phyloP scores from a whole-genome alignment of 176 grass and related monocot species.

The Rhynchospora tenuis region DNA sequence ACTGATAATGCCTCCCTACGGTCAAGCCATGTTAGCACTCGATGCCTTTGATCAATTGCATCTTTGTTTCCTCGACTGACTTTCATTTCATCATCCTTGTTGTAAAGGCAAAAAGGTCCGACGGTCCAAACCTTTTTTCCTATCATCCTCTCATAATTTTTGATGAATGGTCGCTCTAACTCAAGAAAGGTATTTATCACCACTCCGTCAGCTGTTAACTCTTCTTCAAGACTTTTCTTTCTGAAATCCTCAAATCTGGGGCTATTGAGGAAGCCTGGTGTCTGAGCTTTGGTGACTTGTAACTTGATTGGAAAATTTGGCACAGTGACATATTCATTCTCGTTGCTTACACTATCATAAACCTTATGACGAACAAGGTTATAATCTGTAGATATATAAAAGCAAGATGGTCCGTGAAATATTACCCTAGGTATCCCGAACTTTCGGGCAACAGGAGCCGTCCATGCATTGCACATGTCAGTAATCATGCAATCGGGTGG shows the following conservation, averaged over 20 bases:
- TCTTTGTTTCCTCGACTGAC: neutral
- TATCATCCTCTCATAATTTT: neutral
- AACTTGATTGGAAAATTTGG: neutral
- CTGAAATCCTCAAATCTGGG: neutral
- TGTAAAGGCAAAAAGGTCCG: neutral
- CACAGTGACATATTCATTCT: neutral
- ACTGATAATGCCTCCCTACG: neutral
- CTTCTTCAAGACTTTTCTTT: neutral
- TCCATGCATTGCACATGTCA: neutral
- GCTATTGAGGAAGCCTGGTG: neutral
- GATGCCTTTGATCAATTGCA: neutral
- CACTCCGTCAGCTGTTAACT: neutral
- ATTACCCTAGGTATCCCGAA: neutral
- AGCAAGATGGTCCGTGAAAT: neutral
- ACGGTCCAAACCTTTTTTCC: neutral
- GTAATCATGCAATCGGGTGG: neutral
- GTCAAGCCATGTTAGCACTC: neutral
- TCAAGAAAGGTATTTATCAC: neutral
- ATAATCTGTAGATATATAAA: neutral
- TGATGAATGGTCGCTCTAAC: neutral
- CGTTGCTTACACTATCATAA: neutral
- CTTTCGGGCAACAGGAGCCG: neutral
- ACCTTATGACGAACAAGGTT: neutral
- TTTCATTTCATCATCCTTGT: slow-evolving; percentile 3
- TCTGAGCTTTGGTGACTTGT: neutral